Percentiles rank a stretch among this genome's conserved stretches.
Conservation (phyloP, 2,329 filamentous ascomycete genomes). For the Fusarium concolor region DNA sequence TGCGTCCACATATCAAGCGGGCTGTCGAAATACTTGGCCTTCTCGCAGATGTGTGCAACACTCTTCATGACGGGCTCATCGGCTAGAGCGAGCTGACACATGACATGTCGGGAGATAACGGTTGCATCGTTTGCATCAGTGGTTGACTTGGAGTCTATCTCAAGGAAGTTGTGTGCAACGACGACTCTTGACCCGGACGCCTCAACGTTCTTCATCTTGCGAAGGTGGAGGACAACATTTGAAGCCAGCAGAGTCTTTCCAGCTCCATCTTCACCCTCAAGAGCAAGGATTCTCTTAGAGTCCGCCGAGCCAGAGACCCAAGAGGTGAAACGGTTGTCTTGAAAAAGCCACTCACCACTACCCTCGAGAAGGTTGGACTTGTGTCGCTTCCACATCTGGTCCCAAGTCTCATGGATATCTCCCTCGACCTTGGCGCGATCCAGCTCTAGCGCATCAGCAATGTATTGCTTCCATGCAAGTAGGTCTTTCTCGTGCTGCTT, state of each 20-base stretch:
- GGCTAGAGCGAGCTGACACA: not conserved
- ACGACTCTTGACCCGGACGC: not conserved
- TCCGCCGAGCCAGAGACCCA: not conserved
- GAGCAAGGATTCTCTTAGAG: not conserved
- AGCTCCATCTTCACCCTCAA: not conserved
- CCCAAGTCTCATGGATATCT: not conserved
- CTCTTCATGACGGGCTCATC: not conserved
- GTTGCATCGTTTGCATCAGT: not conserved
- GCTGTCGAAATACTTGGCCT: not conserved
- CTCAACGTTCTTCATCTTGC: not conserved
- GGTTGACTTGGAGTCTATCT: not conserved
- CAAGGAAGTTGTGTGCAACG: not conserved
- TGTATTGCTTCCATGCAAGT: not conserved
- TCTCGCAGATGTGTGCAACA: not conserved
- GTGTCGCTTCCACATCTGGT: not conserved
- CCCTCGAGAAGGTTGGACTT: not conserved
- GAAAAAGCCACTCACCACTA: not conserved
- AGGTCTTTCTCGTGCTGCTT: not conserved
- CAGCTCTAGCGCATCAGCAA: not conserved
- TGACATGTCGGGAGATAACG: not conserved
- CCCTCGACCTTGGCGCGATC: not conserved
- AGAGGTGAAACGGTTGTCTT: not conserved
- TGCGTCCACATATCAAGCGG: not conserved
- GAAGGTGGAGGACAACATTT: not conserved
- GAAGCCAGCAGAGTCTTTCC: not conserved